Percentiles rank a stretch among this genome's conserved stretches.
These are phyloP conservation scores for Aurantiochytrium sp. DNA, from an alignment of 108 stramenopile genomes.

Conservation along the genomic window DNA sequence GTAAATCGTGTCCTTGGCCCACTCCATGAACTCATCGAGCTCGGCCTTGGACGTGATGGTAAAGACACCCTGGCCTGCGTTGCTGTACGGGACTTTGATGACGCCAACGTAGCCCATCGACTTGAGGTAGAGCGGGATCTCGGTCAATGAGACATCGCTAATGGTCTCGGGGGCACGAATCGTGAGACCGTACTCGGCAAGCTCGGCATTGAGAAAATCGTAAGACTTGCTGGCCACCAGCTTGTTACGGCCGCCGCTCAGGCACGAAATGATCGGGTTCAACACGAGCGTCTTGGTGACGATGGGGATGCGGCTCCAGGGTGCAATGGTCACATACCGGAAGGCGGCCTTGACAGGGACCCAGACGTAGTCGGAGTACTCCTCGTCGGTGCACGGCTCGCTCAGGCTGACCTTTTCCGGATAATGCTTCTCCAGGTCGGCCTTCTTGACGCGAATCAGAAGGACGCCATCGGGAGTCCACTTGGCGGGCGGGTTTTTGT, in stretches of 20 bases:
- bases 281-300: neutral
- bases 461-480: neutral
- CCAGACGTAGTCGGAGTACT: neutral
- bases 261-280: slow-evolving; percentile 23
- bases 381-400: neutral
- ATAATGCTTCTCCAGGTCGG: neutral
- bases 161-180: slow-evolving; percentile 22
- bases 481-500: slow-evolving; percentile 7
- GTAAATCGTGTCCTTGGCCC: slow-evolving; percentile 15
- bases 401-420: neutral
- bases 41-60: slow-evolving; percentile 25
- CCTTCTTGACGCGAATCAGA: neutral
- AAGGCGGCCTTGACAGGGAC: slow-evolving; percentile 20
- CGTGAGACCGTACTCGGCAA: neutral
- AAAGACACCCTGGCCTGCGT: slow-evolving; percentile 31
- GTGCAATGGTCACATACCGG: slow-evolving; percentile 31
- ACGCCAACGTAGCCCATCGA: slow-evolving; percentile 3
- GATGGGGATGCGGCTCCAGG: slow-evolving; percentile 28
- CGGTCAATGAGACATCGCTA: neutral
- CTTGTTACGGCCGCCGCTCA: slow-evolving; percentile 31
- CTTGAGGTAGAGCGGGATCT: slow-evolving; percentile 24
- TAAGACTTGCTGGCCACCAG: slow-evolving; percentile 25
- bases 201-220: slow-evolving; percentile 23
- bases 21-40: slow-evolving; percentile 30
- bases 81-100: slow-evolving; percentile 28